These are phyloP conservation scores for Silene conica DNA, from an alignment of 148 eudicot species.

Conservation along the genomic window DNA sequence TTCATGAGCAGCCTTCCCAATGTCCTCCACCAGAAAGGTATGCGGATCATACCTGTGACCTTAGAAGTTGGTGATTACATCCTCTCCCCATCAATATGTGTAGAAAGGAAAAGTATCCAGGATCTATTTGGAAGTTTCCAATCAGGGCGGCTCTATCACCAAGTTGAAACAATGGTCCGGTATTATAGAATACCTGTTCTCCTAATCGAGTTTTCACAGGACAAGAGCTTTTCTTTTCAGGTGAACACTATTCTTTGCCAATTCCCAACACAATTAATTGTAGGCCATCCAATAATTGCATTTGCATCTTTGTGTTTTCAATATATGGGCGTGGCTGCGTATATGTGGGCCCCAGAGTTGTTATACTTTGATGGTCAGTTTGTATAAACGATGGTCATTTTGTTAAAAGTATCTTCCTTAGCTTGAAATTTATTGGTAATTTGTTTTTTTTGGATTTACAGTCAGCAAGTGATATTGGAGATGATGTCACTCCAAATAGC, in stretches of 20 bases:
- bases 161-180: conserved; percentile 91
- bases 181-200: conserved; percentile 92
- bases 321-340: neutral
- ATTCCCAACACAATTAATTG: neutral
- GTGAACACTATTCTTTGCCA: conserved; percentile 29
- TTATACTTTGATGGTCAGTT: neutral
- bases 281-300: neutral
- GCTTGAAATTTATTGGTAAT: neutral
- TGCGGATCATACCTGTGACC: conserved; percentile 91
- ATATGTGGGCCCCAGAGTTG: neutral
- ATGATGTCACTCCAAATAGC: conserved; percentile 80
- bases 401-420: neutral
- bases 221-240: conserved; percentile 99
- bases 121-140: conserved; percentile 93
- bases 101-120: conserved; percentile 94
- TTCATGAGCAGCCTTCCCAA: conserved; percentile 99
- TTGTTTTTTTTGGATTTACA: conserved; percentile 32
- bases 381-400: neutral
- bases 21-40: conserved; percentile 97
- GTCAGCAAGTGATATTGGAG: conserved; percentile 93
- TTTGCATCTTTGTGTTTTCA: neutral
- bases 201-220: conserved; percentile 94
- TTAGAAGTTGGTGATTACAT: conserved; percentile 99
- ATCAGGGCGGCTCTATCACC: conserved; percentile 90
- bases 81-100: conserved; percentile 86